Percentiles rank a stretch among this genome's conserved stretches.
Evolutionary conservation across 2,329 filamentous ascomycete genomes (phyloP).

Genomic region (Hymenotorrendiella dingleyae): DNA sequence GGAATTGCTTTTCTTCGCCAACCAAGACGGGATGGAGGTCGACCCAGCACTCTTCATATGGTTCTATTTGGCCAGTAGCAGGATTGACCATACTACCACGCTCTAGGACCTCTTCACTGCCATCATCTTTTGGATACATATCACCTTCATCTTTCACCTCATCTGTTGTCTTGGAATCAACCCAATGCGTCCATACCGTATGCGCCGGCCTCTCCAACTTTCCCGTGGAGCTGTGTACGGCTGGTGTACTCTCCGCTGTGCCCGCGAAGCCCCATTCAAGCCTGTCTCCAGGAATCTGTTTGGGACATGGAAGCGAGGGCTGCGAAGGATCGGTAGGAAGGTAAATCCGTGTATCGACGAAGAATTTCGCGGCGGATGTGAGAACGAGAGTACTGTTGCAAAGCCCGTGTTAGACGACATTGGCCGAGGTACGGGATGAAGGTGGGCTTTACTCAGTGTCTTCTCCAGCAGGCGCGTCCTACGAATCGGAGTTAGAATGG

Average conservation of each 20-base stretch:
- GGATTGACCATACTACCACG: constrained; percentile 26
- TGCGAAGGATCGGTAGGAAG: constrained; percentile 8
- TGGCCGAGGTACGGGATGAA: background rate
- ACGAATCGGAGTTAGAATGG: background rate
- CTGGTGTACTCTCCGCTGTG: constrained; percentile 13
- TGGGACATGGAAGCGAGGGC: constrained; percentile 1
- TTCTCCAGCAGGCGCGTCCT: constrained; percentile 20
- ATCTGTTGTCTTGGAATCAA: constrained; percentile 22
- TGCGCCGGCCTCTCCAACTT: constrained; percentile 16
- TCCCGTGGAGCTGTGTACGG: constrained; percentile 6
- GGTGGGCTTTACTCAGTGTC: constrained; percentile 16
- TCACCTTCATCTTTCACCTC: constrained; percentile 29
- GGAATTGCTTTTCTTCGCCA: constrained; percentile 4
- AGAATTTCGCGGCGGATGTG: constrained; percentile 26
- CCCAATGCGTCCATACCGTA: constrained; percentile 26
- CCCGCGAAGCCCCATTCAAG: constrained; percentile 30
- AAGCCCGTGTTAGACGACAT: background rate
- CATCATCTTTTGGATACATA: constrained; percentile 22
- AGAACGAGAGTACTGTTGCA: constrained; percentile 27
- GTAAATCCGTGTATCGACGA: constrained; percentile 27
- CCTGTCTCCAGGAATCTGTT: constrained; percentile 11
- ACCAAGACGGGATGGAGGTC: constrained; percentile 19
- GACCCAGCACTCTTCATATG: constrained; percentile 32
- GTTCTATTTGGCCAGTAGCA: constrained; percentile 22
- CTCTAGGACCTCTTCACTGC: constrained; percentile 24